These are phyloP conservation scores for Cyberlindnera amylophila DNA, from an alignment of 805 yeast species.

Conservation along the genomic window DNA sequence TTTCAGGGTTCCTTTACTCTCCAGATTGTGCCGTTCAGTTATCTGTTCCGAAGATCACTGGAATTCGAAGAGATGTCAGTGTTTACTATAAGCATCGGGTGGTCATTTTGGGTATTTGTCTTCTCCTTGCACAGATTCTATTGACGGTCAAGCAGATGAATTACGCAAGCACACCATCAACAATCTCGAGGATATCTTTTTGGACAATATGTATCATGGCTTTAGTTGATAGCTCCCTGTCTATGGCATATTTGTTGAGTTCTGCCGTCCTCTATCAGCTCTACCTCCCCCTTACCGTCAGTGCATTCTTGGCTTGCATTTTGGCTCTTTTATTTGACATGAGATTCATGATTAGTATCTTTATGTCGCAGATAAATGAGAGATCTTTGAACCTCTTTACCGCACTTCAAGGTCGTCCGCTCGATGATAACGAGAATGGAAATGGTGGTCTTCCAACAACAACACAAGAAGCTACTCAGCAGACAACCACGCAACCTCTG, in stretches of 20 bases:
- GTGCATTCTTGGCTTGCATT: slow-evolving; percentile 65
- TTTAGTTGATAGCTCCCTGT: slow-evolving; percentile 63
- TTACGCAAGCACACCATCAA: slow-evolving; percentile 72
- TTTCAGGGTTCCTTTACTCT: slow-evolving; percentile 67
- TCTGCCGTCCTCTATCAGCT: slow-evolving; percentile 52
- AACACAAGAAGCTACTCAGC: slow-evolving; percentile 20
- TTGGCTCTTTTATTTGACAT: slow-evolving; percentile 72
- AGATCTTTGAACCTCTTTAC: slow-evolving; percentile 63
- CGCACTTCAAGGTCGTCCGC: slow-evolving; percentile 55
- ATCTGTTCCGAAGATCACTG: slow-evolving; percentile 37
- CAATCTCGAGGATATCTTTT: slow-evolving; percentile 68
- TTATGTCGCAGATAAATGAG: slow-evolving; percentile 69
- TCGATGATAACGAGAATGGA: slow-evolving; percentile 29
- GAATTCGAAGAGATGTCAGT: slow-evolving; percentile 54
- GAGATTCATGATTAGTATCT: slow-evolving; percentile 65
- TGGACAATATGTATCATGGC: slow-evolving; percentile 63
- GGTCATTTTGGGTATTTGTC: slow-evolving; percentile 15
- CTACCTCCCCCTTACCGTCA: slow-evolving; percentile 64
- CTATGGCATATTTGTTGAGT: slow-evolving; percentile 57
- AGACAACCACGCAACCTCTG: slow-evolving; percentile 21
- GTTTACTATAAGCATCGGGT: slow-evolving; percentile 20
- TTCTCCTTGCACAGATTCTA: slow-evolving; percentile 29
- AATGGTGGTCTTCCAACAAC: slow-evolving; percentile 18
- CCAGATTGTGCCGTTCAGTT: slow-evolving; percentile 82
- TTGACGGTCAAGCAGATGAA: slow-evolving; percentile 59